These are phyloP conservation scores for Casuarina glauca DNA, from an alignment of 306 rosid genomes.

Conservation along the genomic window DNA sequence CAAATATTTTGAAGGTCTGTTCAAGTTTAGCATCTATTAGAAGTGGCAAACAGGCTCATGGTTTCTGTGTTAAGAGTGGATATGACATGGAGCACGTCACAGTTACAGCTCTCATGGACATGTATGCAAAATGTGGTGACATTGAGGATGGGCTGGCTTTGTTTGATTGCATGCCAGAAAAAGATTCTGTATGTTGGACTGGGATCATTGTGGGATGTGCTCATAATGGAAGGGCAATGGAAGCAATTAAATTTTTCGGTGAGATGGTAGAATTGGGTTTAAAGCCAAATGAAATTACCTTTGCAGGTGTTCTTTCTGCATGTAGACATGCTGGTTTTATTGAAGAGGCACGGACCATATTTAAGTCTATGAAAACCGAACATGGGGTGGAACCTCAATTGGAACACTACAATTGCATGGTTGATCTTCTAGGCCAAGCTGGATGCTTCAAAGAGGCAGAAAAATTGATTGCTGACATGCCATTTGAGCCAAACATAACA, in stretches of 20 bases:
- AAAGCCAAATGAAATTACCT: constrained; percentile 73
- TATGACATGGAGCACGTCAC: constrained; percentile 65
- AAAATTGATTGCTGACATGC: constrained; percentile 61
- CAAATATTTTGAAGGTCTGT: constrained; percentile 63
- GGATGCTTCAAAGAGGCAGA: constrained; percentile 62
- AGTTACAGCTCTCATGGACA: constrained; percentile 67
- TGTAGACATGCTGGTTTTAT: constrained; percentile 79
- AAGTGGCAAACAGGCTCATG: constrained; percentile 78
- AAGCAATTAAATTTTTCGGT: constrained; percentile 55
- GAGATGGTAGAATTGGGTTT: constrained; percentile 65
- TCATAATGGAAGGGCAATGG: constrained; percentile 74
- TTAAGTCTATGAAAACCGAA: constrained; percentile 54
- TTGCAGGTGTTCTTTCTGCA: constrained; percentile 79
- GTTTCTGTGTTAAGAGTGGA: constrained; percentile 68
- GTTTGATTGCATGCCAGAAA: constrained; percentile 49
- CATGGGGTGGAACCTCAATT: constrained; percentile 50
- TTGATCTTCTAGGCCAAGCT: constrained; percentile 77
- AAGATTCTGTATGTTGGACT: constrained; percentile 78
- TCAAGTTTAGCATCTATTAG: constrained; percentile 62
- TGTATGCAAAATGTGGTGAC: constrained; percentile 88
- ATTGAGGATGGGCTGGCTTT: constrained; percentile 64
- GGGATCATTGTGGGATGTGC: constrained; percentile 92
- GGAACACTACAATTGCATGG: constrained; percentile 86
- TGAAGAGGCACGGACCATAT: constrained; percentile 62
- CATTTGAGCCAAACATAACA: constrained; percentile 64